Base-by-base conservation (phyloP, 2,329 filamentous ascomycete genomes). In the Cladosporium colombiae region DNA sequence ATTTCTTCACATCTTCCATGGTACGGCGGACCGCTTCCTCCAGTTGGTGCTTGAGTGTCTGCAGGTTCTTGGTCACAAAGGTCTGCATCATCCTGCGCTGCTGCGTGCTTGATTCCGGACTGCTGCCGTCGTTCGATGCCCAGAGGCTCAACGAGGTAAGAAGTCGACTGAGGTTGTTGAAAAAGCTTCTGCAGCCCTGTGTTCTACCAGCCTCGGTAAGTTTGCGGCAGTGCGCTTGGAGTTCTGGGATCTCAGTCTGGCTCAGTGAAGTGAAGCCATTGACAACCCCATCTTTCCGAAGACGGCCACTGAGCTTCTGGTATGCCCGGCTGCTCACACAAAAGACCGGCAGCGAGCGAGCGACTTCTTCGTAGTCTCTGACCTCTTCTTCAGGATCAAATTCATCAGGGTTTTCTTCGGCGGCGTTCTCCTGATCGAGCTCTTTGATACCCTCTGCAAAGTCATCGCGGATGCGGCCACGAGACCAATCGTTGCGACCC, bases 281-380 rank as follows among this genome's bases (percentile, higher is more conserved):
- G 1, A 86, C 79, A 13, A 77, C 70, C 1, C 78, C 76, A 62
- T 90, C 87, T 52, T 84, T 83, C 62, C 78, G 73, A 10, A 89
- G 72, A 3, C 84, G 80, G 1, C 84, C 85, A 46, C 80, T 78
- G n/a, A 90, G 75, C 70, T 87, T 86, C 69, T 90, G 87, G 63
- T 88, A 90, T 0, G 84, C 87, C 53, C 84, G 79, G 56, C 84
- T 85, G 65, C 85, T 88, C 18, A 90, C 85, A 67, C 87, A 90
- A 71, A 89, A 91, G 1, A 90, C 87, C 0, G 86, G 84, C 0
- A 91, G 78, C 0, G 78, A 80, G 10, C 74, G 74, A 0, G 85
- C 86, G 8, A 89, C 81, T 52, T 85, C 75, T 0, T 85, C 81
- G 62, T 90, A 90, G 70, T 89, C 82, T 11, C 86, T 81, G 2